Evolutionary conservation across 352 stramenopile species (phyloP), one percentile per base, ranked within the genome.

Genomic region (Salisapilia sapeloensis): DNA sequence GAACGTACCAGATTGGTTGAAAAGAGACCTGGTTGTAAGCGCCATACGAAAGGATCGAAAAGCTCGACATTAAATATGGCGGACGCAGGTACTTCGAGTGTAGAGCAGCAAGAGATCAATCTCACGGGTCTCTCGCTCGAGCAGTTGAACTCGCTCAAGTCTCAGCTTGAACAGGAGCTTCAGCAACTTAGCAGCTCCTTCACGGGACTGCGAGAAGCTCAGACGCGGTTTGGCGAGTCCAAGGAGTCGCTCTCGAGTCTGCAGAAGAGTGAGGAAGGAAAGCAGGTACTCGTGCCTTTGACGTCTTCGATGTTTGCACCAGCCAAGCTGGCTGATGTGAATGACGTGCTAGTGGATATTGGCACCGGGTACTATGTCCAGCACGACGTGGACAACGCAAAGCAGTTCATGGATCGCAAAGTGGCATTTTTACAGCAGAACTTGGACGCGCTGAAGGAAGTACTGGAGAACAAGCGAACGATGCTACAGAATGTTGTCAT

Each of bases 281-380:
- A 82, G 58, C 44, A 92, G 34, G 69, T 97, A 29, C 84, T 97
- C 42, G 85, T 97, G 39, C 90, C 90, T 21, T 60, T 97, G 19
- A 97, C 90, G n/a, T 78, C 90, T 44, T 94, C 77, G 38, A 84
- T 97, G 42, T 97, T 96, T 44, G 85, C 94, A 16, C 82, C 83
- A 0, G 90, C 82, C 13, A 92, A 60, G 36, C 62, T 96, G 19
- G 48, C 63, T 21, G 81, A 91, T 40, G 74, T 86, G 12, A 60
- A 82, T 18, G 71, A 90, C 28, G 62, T 96, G 27, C 60, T 96
- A 23, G 83, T 96, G 37, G 90, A 97, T 42, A 55, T 97, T n/a
- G 90, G 90, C 19, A 96, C 90, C 19, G 90, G 86, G 14, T 97
- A 95, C 60, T 97, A 94, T 53, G 74, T 91, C 17, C 79, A 96